Base-by-base conservation (phyloP, 768 basidiomycete species). In the Pleurotus giganteus region DNA sequence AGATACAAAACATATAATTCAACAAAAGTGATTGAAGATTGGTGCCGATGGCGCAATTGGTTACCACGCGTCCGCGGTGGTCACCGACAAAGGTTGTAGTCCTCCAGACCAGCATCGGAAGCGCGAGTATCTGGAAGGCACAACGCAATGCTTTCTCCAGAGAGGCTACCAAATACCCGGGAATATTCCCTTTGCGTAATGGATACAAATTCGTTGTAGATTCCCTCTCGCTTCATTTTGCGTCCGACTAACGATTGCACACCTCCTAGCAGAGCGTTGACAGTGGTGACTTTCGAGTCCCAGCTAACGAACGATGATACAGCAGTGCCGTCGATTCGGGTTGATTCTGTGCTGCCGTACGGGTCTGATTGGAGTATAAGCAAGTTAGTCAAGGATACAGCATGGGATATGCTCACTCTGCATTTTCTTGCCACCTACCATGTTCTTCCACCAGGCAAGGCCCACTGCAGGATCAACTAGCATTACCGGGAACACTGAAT, bases 221-320 rank as follows among this genome's bases (percentile, higher is more conserved):
- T 41, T 12, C 58, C 52, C 3, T 64, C 61, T 11, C 54, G 43
- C 28, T 57, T 47, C 63, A 64, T 64, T 24, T 53, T 57, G 3
- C 53, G 34, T n/a, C 55, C 49, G 27, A 64, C 63, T n/a, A 64
- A 55, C 17, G 61, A 57, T 6, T 54, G 46, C 2, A 64, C 53
- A 12, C 63, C 63, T 6, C 63, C 63, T n/a, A 64, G 57, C 5
- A 65, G 55, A 2, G 61, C 63, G 52, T 61, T 61, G 17, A 65
- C 53, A 3, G 63, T 65, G 4, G 63, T 65, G 24, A 61, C 44
- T 31, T 65, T 65, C 44, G 61, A 63, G 51, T 65, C 63, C 63
- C 63, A 65, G 1, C 61, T 61, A n/a, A 65, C 63, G 24, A 65
- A 65, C 3, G 63, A 58, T 1, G 63, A 65, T 17, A 60, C 60